phyloP scores from a whole-genome alignment of 2,329 filamentous ascomycete species.

The Claviceps sp. region DNA sequence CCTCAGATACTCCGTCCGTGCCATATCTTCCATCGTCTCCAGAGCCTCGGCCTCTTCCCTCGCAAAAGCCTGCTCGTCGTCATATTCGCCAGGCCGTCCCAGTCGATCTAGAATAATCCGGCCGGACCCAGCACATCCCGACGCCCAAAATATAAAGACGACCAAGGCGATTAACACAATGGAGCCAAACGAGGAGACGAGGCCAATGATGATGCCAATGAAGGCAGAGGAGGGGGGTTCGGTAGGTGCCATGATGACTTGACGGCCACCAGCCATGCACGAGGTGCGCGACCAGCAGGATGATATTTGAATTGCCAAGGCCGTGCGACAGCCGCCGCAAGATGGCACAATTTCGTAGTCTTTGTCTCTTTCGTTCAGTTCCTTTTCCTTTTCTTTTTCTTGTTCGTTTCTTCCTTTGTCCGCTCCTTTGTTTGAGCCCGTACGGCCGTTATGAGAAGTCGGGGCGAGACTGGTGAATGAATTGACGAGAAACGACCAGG shows the following conservation, averaged over 20 bases:
- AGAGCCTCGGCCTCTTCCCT: constrained; percentile 91
- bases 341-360: not conserved
- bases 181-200: constrained; percentile 87
- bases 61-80: constrained; percentile 90
- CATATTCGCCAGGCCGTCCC: constrained; percentile 86
- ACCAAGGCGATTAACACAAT: constrained; percentile 71
- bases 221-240: constrained; percentile 31
- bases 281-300: not conserved
- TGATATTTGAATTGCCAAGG: not conserved
- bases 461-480: not conserved
- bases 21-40: constrained; percentile 89
- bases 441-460: too few relatives aligned
- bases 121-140: constrained; percentile 54
- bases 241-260: constrained; percentile 14
- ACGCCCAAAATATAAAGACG: constrained; percentile 86
- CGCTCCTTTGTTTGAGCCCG: too few relatives aligned
- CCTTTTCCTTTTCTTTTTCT: too few relatives aligned
- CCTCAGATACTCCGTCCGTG: constrained; percentile 78
- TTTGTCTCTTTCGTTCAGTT: too few relatives aligned
- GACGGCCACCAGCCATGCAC: constrained; percentile 1
- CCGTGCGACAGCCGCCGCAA: constrained; percentile 1
- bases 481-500: not conserved
- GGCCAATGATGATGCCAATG: constrained; percentile 81
- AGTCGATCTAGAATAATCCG: constrained; percentile 89
- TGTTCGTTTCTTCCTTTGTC: too few relatives aligned